Conservation (phyloP, 23 red algal genomes). For the Porphyridium purpureum region DNA sequence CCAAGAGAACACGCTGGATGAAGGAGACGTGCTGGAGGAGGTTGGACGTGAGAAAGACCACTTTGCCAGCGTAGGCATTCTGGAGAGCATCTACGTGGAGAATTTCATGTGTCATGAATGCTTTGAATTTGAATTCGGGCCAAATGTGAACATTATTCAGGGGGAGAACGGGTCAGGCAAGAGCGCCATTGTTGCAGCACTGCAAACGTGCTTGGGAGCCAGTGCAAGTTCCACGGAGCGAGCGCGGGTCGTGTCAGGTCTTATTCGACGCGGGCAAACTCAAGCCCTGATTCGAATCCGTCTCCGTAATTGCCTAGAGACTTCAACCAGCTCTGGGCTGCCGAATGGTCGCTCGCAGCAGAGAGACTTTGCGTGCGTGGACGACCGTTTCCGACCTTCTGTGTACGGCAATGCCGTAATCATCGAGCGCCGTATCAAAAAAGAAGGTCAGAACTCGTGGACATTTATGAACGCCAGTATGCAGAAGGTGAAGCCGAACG, state of each 20-base stretch:
- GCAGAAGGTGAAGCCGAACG: conserved; percentile 8
- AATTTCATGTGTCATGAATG: conserved; percentile 87
- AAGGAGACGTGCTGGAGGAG: neutral
- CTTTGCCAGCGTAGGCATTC: conserved; percentile 48
- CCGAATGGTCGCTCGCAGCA: too few species aligned
- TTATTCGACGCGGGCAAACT: conserved; percentile 29
- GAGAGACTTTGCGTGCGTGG: too few species aligned
- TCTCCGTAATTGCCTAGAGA: too few species aligned
- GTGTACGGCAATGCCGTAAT: conserved; percentile 69
- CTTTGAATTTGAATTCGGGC: conserved; percentile 58
- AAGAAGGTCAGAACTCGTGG: conserved; percentile 22
- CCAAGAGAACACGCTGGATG: neutral
- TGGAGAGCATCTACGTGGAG: conserved; percentile 50
- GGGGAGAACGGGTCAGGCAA: conserved; percentile 89
- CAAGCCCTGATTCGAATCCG: conserved; percentile 29
- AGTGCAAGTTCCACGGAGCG: conserved; percentile 38
- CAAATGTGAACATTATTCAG: conserved; percentile 87
- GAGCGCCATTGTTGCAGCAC: conserved; percentile 78
- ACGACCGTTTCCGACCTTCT: conserved; percentile 37
- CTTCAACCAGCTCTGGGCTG: too few species aligned
- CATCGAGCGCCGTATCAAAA: conserved; percentile 36
- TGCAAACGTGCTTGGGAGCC: conserved; percentile 57
- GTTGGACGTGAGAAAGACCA: neutral
- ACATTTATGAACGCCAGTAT: conserved; percentile 18
- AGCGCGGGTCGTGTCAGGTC: conserved; percentile 21